These are phyloP conservation scores for Serendipita indica DNA, from an alignment of 768 basidiomycete genomes.

Conservation along the genomic window DNA sequence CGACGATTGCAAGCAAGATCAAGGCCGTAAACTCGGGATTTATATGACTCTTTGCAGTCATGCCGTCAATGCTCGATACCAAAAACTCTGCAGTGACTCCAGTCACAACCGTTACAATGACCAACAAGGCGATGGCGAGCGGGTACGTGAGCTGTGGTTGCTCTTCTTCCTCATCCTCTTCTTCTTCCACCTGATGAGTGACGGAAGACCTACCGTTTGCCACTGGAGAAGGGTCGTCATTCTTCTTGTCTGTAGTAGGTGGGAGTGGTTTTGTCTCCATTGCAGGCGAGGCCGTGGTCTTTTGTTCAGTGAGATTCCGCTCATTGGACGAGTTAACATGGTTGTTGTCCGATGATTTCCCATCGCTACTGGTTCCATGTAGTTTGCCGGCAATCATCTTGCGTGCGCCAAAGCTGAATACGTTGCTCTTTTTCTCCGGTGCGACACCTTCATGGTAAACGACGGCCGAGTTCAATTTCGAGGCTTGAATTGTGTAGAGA, in stretches of 20 bases:
- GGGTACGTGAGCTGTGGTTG: slow-evolving; percentile 44
- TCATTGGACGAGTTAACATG: background rate
- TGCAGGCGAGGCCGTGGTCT: too few species aligned
- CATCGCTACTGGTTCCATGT: background rate
- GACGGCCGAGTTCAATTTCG: background rate
- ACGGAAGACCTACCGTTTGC: too few species aligned
- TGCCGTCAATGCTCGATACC: slow-evolving; percentile 66
- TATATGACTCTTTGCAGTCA: slow-evolving; percentile 43
- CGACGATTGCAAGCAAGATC: slow-evolving; percentile 84
- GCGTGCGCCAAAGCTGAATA: background rate
- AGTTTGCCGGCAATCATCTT: background rate
- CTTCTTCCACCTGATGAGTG: slow-evolving; percentile 13
- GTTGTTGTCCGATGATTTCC: background rate
- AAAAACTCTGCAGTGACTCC: slow-evolving; percentile 51
- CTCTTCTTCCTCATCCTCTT: slow-evolving; percentile 31
- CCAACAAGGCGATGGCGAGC: slow-evolving; percentile 40
- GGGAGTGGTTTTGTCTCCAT: too few species aligned
- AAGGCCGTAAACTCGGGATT: slow-evolving; percentile 74
- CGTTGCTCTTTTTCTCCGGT: background rate
- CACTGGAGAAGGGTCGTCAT: too few species aligned
- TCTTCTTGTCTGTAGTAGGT: too few species aligned
- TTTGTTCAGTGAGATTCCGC: background rate
- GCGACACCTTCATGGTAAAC: background rate
- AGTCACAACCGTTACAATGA: slow-evolving; percentile 48
- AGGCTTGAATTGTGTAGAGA: slow-evolving; percentile 21